These are phyloP conservation scores for Phytophthora fragariae DNA, from an alignment of 352 stramenopile species.

Conservation along the genomic window DNA sequence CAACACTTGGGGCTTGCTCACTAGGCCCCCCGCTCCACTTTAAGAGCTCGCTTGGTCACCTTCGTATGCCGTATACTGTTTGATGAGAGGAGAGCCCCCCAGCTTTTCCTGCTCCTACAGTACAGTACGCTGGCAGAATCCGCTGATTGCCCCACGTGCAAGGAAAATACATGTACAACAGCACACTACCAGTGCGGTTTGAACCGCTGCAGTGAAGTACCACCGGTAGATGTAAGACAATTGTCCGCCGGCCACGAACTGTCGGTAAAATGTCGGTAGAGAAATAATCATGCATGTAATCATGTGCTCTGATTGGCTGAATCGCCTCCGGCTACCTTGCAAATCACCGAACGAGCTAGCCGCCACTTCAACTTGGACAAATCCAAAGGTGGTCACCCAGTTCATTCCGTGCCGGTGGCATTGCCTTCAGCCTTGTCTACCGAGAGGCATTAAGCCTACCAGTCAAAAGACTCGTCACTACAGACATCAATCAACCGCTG, in stretches of 20 bases:
- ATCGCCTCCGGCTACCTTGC: background rate
- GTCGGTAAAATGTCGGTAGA: background rate
- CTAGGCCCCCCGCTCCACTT: background rate
- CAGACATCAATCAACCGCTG: background rate
- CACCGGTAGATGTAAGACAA: background rate
- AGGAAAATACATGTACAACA: background rate
- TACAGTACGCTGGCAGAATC: background rate
- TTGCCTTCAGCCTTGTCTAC: background rate
- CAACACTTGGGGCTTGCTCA: background rate
- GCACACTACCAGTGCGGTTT: background rate
- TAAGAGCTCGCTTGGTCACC: background rate
- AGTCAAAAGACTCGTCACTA: too few relatives aligned
- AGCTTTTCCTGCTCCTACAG: background rate
- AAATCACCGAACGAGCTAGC: background rate
- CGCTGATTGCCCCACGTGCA: background rate
- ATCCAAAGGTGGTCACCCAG: background rate
- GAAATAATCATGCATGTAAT: background rate
- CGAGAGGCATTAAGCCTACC: too few relatives aligned
- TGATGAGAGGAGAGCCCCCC: background rate
- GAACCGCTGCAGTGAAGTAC: background rate
- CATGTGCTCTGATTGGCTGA: background rate
- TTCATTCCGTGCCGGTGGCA: background rate
- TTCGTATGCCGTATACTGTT: background rate
- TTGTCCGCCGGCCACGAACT: background rate
- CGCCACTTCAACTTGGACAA: background rate